Evolutionary conservation across 2,329 filamentous ascomycete species (phyloP), one percentile per base, ranked within the genome.

Genomic region (Cladosporium sp.): DNA sequence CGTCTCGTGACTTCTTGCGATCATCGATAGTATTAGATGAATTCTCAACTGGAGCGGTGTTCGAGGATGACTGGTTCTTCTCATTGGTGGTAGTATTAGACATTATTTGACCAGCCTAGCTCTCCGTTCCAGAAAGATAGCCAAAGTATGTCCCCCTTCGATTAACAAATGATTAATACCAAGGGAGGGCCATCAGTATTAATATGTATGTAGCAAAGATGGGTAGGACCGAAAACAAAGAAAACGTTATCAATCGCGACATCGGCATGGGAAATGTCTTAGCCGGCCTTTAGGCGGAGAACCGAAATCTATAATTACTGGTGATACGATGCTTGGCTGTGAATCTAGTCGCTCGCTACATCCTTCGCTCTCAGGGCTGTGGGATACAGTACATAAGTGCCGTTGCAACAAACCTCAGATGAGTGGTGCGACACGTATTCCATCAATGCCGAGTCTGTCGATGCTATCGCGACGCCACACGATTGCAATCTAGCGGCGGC

Each of bases 231-330:
- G 60, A 63, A 4, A 32, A 56, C 5, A 63, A 63, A 63, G 34
- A 63, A 61, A 63, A 54, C 59, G 49, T 54, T 63, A 63, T 56
- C 60, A 63, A 54, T 63, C 49, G 48, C 48, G 25, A 63, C 60
- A 32, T 56, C 34, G 49, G 60, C 28, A n/a, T 26, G 60, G 60
- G 2, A 63, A 46, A 56, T 63, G 60, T 63, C 60, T 63, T 63
- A 63, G 11, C 60, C 60, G 46, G 43, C n/a, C 25, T 26, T 11
- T 51, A 53, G 26, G 28, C 43, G 58, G 58, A 51, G 46, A 43
- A 30, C 34, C 30, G 54, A 34, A n/a, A 56, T 56, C 60, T 56
- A 56, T 63, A 57, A 36, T 63, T 46, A 26, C 43, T 39, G 25
- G 28, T 28, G 28, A 28, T 46, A 58, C 36, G 56, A 26, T 34